Evolutionary conservation across 83 land plant species (phyloP).

Genomic region (Diphasiastrum complanatum): DNA sequence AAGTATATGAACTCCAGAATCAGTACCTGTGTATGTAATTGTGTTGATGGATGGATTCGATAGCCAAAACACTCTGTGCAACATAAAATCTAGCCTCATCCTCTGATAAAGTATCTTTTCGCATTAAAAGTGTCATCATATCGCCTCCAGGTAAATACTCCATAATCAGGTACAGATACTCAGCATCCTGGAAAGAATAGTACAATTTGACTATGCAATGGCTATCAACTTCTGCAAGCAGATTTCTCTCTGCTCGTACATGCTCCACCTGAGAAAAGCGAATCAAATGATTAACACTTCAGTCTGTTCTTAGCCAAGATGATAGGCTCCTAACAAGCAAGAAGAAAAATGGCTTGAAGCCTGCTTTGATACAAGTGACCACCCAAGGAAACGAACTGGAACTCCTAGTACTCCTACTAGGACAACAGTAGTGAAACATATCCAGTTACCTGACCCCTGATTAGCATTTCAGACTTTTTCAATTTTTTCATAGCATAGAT

Average conservation of each 20-base stretch:
- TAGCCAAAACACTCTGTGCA: conserved; percentile 15
- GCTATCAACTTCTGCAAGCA: conserved; percentile 12
- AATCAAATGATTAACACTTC: too few species aligned
- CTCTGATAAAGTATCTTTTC: conserved; percentile 9
- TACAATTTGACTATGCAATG: conserved; percentile 14
- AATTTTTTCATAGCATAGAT: conserved; percentile 15
- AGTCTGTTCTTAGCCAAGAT: too few species aligned
- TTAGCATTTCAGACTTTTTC: conserved; percentile 14
- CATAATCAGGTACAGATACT: conserved; percentile 9
- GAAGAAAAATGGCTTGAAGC: too few species aligned
- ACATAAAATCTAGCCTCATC: conserved; percentile 14
- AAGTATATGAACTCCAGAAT: too few species aligned
- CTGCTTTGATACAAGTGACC: too few species aligned
- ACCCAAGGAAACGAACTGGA: too few species aligned
- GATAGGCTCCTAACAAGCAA: too few species aligned
- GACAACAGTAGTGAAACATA: too few species aligned
- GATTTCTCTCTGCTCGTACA: conserved; percentile 12
- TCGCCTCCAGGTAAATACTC: too few species aligned
- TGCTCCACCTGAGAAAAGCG: conserved; percentile 14
- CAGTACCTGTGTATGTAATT: conserved; percentile 17
- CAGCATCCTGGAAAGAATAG: conserved; percentile 17
- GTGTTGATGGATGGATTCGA: conserved; percentile 10
- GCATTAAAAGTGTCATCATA: too few species aligned
- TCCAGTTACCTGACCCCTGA: conserved; percentile 14
- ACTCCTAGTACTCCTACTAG: too few species aligned